phyloP scores from a whole-genome alignment of 106 monocot species.

The Allium cepa region DNA sequence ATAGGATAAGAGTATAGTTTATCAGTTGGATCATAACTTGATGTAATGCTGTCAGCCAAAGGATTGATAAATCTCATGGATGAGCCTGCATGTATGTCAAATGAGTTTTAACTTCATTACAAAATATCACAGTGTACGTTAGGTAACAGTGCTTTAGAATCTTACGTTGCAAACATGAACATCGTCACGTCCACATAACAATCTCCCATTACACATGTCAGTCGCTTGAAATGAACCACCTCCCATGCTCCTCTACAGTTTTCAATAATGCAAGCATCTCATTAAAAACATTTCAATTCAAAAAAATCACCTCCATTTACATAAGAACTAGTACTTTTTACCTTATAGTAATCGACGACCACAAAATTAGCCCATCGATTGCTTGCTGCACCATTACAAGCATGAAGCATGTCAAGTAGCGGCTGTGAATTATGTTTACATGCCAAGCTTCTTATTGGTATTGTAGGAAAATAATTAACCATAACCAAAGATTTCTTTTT shows the following conservation, averaged over 20 bases:
- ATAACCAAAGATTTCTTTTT: slow-evolving; percentile 49
- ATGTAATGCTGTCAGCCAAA: no score
- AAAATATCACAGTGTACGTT: no score
- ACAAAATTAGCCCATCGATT: slow-evolving; percentile 73
- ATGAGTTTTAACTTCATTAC: no score
- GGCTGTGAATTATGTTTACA: slow-evolving; percentile 36
- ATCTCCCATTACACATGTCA: slow-evolving; percentile 60
- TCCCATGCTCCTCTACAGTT: slow-evolving; percentile 52
- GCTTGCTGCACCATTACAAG: slow-evolving; percentile 35
- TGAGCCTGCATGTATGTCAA: no score
- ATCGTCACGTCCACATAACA: slow-evolving; percentile 63
- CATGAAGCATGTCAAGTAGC: slow-evolving; percentile 39
- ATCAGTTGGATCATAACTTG: no score
- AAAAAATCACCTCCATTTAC: not conserved
- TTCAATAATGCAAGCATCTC: not conserved
- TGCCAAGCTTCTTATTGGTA: slow-evolving; percentile 51
- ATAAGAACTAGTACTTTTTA: not conserved
- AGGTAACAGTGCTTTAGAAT: not conserved
- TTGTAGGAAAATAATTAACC: slow-evolving; percentile 56
- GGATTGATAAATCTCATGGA: no score
- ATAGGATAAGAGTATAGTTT: no score
- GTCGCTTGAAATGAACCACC: slow-evolving; percentile 54
- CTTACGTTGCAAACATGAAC: slow-evolving; percentile 39
- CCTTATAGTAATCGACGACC: slow-evolving; percentile 78
- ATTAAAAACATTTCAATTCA: not conserved